Evolutionary conservation across 2,329 filamentous ascomycete genomes (phyloP), one percentile per base, ranked within the genome.

Genomic region (Dactylonectria macrodidyma): DNA sequence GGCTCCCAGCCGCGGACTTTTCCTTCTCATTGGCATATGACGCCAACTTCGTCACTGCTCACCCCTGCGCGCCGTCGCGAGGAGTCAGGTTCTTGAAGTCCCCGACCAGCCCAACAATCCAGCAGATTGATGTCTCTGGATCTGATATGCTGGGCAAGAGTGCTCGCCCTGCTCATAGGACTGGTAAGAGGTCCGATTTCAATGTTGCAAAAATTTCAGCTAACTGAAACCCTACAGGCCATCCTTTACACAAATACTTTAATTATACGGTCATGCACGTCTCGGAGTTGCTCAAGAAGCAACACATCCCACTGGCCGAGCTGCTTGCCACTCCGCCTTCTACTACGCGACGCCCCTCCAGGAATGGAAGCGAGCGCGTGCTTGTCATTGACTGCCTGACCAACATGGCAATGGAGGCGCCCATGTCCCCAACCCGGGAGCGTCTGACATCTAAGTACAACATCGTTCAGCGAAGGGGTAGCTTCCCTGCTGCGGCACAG

Each of bases 371-470:
- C 71, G 73, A 77, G 57, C 74, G 72, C 7, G 88, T 91, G 14
- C 83, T 91, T 0, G 87, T 92, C 7, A 87, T 91, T 47, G 89
- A 92, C 78, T 91, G 90, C 77, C 88, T 90, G 74, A 90, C 88
- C 8, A 86, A 85, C 62, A 85, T 88, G 70, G 75, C 64, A 24
- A 59, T 76, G 19, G 79, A 80, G 44, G 82, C 84, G 50, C 84
- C 85, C 0, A 80, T 85, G 57, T 89, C 87, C 2, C 87, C 87
- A 2, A 81, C 86, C 3, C 71, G 81, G 11, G 80, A 82, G 60
- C 79, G 81, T 12, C 69, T 78, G 19, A 76, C 74, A 36, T 79
- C 77, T 57, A 76, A 76, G 65, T 76, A 76, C 62, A 76, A 76
- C 54, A 76, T 78, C 30, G 67, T 79, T 11, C 78, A 79, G 56